These are phyloP conservation scores for Emergomyces pasteurianus DNA, from an alignment of 2,329 filamentous ascomycete species.

Conservation along the genomic window DNA sequence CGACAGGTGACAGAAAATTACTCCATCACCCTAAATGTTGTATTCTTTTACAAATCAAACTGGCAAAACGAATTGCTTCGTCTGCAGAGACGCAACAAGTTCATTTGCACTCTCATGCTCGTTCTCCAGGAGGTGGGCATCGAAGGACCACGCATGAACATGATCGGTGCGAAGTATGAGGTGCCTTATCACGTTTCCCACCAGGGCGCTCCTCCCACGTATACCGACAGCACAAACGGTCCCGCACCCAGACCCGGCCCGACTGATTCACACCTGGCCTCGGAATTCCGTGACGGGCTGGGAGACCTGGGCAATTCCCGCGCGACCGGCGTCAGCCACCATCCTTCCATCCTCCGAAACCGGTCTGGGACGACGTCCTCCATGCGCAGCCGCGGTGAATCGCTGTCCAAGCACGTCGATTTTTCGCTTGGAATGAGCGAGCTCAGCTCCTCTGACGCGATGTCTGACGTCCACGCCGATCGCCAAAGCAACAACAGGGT, in stretches of 20 bases:
- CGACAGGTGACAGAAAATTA: conserved; percentile 69
- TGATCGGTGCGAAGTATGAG: conserved; percentile 54
- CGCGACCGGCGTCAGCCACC: conserved; percentile 20
- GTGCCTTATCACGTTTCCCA: conserved; percentile 55
- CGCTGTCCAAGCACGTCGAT: conserved; percentile 53
- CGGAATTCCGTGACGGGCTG: conserved; percentile 22
- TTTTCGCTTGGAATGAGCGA: conserved; percentile 58
- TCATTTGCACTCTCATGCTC: conserved; percentile 82
- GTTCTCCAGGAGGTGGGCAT: conserved; percentile 75
- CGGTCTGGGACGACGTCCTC: conserved; percentile 22
- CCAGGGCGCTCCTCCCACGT: conserved; percentile 33
- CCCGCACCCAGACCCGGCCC: conserved; percentile 27
- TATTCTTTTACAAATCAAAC: conserved; percentile 96
- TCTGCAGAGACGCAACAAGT: conserved; percentile 83
- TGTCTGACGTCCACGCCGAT: conserved; percentile 55
- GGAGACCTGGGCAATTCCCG: conserved; percentile 31
- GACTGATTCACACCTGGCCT: conserved; percentile 12
- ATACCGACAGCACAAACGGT: conserved; percentile 32
- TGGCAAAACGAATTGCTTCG: conserved; percentile 92
- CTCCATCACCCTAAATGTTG: conserved; percentile 75
- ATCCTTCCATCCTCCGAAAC: conserved; percentile 45
- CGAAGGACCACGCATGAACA: conserved; percentile 66
- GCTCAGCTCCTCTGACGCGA: conserved; percentile 45
- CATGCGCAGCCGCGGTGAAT: conserved; percentile 44
- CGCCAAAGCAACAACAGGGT: conserved; percentile 29